Evolutionary conservation across 352 stramenopile genomes (phyloP).

Genomic region (Aphanomyces euteiches): DNA sequence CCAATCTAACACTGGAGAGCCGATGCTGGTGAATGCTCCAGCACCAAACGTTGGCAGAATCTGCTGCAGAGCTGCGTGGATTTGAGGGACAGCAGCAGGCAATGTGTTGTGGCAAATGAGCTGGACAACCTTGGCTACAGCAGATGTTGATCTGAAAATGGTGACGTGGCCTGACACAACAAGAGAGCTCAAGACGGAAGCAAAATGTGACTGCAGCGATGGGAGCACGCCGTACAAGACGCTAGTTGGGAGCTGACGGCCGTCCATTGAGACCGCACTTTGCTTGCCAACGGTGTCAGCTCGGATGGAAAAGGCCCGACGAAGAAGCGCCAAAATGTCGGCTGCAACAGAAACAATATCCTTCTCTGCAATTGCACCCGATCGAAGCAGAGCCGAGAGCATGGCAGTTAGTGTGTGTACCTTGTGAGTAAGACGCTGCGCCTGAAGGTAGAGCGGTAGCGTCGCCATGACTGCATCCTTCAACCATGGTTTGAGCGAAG

Average conservation of each 20-base stretch:
- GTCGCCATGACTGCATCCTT: slow-evolving; percentile 40
- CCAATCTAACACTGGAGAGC: slow-evolving; percentile 6
- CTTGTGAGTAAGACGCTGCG: slow-evolving; percentile 42
- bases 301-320: slow-evolving; percentile 56
- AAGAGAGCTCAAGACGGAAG: slow-evolving; percentile 41
- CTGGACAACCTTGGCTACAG: slow-evolving; percentile 58
- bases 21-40: slow-evolving; percentile 13
- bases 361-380: slow-evolving; percentile 59
- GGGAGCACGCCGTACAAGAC: slow-evolving; percentile 69
- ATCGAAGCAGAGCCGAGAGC: slow-evolving; percentile 47
- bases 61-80: slow-evolving; percentile 9
- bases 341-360: slow-evolving; percentile 63
- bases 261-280: slow-evolving; percentile 73
- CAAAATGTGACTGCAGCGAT: slow-evolving; percentile 48
- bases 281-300: slow-evolving; percentile 77
- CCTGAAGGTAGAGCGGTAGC: slow-evolving; percentile 57
- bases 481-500: slow-evolving; percentile 60
- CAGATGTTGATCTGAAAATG: slow-evolving; percentile 59
- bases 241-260: slow-evolving; percentile 59
- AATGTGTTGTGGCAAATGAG: slow-evolving; percentile 48
- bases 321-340: slow-evolving; percentile 53
- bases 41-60: slow-evolving; percentile 1
- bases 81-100: not conserved
- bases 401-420: slow-evolving; percentile 42
- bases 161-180: slow-evolving; percentile 55